Base-by-base conservation (phyloP, 139 green algal genomes). In the Zygnema cylindricum region DNA sequence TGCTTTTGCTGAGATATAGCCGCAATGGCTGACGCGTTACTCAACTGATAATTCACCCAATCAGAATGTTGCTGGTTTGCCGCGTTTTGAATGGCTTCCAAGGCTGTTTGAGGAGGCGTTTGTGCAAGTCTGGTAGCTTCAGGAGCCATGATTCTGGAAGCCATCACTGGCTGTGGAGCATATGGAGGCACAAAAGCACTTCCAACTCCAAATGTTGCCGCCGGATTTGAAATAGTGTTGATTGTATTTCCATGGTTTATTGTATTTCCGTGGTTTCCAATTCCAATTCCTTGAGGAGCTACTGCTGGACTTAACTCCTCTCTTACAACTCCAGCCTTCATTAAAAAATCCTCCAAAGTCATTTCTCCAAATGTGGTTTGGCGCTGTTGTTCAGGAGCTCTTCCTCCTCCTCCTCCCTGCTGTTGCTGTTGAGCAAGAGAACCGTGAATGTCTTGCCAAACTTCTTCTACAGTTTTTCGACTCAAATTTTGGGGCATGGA, bases 321-420 rank as follows among this genome's bases (percentile, higher is more conserved):
- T 16, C 16, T 41, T 11, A 79, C 69, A 1, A 90, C 21, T 21
- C 87, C 87, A 25, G 87, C 87, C 0, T 63, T 55, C 82, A 55
- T 39, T 1, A 91, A 3, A 36, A 91, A 91, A 41, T 91, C 87
- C 71, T 91, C 87, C 33, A 91, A 82, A 1, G 87, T 91, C 69
- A 91, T 91, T 35, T 88, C 87, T 32, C 55, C 87, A 76, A 91
- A 85, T 33, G 87, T 82, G 22, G n/a, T 7, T 25, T 84, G 82
- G 43, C 43, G 39, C 85, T 86, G 43, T 23, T 82, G 33, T 16
- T 63, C 7, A n/a, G n/a, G n/a, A n/a, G n/a, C n/a, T n/a, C n/a
- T n/a, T n/a, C n/a, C n/a, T n/a, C n/a, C n/a, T 63, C 49, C 49
- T 25, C 79, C 85, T 43, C 49, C 81, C 2, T 23, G 11, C 81